phyloP scores from a whole-genome alignment of 257 asterid species.

The Handroanthus guayacan region DNA sequence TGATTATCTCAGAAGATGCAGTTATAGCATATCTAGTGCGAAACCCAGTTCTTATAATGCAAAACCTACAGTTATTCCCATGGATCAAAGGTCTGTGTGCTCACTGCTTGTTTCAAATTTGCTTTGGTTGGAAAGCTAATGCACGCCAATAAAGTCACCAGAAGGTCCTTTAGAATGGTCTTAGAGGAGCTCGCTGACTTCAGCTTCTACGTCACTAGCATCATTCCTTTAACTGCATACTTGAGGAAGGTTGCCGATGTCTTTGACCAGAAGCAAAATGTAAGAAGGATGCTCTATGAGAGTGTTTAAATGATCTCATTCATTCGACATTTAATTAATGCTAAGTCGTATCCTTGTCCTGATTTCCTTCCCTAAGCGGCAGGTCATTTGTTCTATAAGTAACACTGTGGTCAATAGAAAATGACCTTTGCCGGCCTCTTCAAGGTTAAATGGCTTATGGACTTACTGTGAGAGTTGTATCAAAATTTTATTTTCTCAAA shows the following conservation, averaged over 20 bases:
- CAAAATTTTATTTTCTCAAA: background rate
- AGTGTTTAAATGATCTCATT: background rate
- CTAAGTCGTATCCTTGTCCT: background rate
- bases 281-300: background rate
- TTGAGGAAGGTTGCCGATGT: background rate
- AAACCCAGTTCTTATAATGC: background rate
- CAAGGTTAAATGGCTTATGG: background rate
- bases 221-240: background rate
- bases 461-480: background rate
- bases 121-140: background rate
- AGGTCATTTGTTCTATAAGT: background rate
- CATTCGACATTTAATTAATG: background rate
- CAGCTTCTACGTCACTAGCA: conserved; percentile 1
- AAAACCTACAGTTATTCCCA: background rate
- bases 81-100: background rate
- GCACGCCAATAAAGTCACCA: background rate
- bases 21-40: background rate
- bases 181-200: no score
- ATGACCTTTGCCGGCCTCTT: background rate
- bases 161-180: background rate
- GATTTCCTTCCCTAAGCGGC: background rate
- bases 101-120: background rate
- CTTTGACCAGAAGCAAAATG: background rate
- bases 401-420: background rate
- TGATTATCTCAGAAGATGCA: background rate